phyloP scores from a whole-genome alignment of 352 stramenopile species.

The Pythium coloratum region DNA sequence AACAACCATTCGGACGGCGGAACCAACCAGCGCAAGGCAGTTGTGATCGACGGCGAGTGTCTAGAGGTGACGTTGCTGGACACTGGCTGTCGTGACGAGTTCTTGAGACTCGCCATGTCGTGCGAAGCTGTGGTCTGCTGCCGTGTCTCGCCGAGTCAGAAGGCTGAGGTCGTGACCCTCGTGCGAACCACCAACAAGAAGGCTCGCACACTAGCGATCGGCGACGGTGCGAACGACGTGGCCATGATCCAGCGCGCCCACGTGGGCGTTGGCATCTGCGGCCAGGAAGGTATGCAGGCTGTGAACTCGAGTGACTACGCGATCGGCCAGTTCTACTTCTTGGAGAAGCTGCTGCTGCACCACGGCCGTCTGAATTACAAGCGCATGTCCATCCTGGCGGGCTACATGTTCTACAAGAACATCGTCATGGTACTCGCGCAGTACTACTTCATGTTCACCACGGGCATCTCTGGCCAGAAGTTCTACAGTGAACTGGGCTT shows the following conservation, averaged over 20 bases:
- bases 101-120: slow-evolving; percentile 67
- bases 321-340: slow-evolving; percentile 96
- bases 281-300: slow-evolving; percentile 93
- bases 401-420: slow-evolving; percentile 99
- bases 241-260: slow-evolving; percentile 93
- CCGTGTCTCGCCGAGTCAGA: slow-evolving; percentile 81
- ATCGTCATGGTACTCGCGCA: slow-evolving; percentile 89
- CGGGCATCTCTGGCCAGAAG: slow-evolving; percentile 88
- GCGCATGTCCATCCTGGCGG: slow-evolving; percentile 91
- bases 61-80: slow-evolving; percentile 61
- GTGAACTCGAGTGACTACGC: slow-evolving; percentile 98
- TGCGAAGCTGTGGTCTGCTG: slow-evolving; percentile 83
- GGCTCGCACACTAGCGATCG: slow-evolving; percentile 84
- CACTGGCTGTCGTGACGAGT: slow-evolving; percentile 50
- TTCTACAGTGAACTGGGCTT: slow-evolving; percentile 80
- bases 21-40: slow-evolving; percentile 43
- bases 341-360: slow-evolving; percentile 94
- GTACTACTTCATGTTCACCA: slow-evolving; percentile 93
- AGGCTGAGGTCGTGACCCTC: slow-evolving; percentile 74
- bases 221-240: slow-evolving; percentile 95
- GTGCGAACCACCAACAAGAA: slow-evolving; percentile 52
- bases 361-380: slow-evolving; percentile 98
- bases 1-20: slow-evolving; percentile 1
- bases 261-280: slow-evolving; percentile 90
- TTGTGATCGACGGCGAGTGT: slow-evolving; percentile 74